Base-by-base conservation (phyloP, 129 eudicot genomes). In the Tanacetum coccineum region DNA sequence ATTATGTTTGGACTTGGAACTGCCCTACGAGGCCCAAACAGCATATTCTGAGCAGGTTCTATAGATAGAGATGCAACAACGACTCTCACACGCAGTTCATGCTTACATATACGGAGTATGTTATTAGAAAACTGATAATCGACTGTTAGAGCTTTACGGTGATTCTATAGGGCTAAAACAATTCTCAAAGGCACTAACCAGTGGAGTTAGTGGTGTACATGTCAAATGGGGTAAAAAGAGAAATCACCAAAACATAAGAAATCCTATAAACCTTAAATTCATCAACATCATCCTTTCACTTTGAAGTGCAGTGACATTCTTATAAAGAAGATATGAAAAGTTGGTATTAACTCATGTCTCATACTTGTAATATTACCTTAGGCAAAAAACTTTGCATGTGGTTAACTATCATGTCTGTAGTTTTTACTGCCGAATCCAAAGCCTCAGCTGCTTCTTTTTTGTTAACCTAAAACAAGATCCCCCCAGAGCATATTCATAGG, bases 371-470 rank as follows among this genome's bases (percentile, higher is more conserved):
- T 55, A 48, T 48, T 44, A 83, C 98, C 88, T 85, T 79, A 6
- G 81, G 87, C 82, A 78, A 59, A 64, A 80, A 84, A 52, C 62
- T 78, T 40, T 88, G 80, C 46, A 85, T 74, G 54, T 80, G 77
- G 26, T 66, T 20, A 73, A 66, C 71, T 72, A 88, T 85, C 67
- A 61, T 66, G 40, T 88, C 91, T 28, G 83, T 44, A 57, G 84
- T 76, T 85, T 82, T 82, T 51, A 72, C 60, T 15, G 96, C 87
- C 13, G 84, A 80, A 39, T 71, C 78, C 57, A 88, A 47, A 61
- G 85, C 91, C 48, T 88, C 91, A 6, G 71, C 67, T 60, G 81
- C 59, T 75, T 86, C 96, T 71, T 55, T 83, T 50, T 64, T 74
- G 64, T 88, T 82, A 71, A 54, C 91, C 95, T 91, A 79, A 48